Conservation (phyloP, 179 eudicot genomes). For the Heliamphora pulchella region DNA sequence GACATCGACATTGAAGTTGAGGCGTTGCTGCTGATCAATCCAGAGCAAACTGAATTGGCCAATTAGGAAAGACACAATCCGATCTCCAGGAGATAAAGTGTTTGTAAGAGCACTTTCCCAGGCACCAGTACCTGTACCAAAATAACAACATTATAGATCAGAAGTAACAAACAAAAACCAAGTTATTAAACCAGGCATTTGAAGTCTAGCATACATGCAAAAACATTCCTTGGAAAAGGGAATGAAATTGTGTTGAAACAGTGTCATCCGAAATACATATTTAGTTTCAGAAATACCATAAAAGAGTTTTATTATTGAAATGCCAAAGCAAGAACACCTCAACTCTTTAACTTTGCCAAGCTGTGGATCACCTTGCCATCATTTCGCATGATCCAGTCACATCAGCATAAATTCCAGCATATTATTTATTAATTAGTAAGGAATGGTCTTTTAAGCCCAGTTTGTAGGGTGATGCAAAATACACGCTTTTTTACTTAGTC, state of each 20-base stretch:
- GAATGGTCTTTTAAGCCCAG: not conserved
- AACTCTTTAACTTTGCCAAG: not conserved
- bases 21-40: conserved; percentile 97
- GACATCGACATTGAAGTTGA: conserved; percentile 83
- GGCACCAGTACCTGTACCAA: conserved; percentile 84
- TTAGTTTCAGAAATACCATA: not conserved
- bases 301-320: not conserved
- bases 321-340: no score
- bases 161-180: not conserved
- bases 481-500: no score
- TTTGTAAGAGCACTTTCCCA: conserved; percentile 99
- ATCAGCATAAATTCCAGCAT: not conserved
- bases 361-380: not conserved
- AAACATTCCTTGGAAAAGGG: not conserved
- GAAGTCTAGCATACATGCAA: not conserved
- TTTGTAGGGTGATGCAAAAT: no score
- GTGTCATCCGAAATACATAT: not conserved
- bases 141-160: not conserved
- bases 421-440: not conserved
- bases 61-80: conserved; percentile 74
- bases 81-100: conserved; percentile 92
- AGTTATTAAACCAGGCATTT: not conserved
- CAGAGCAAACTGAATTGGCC: conserved; percentile 98
- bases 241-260: not conserved
- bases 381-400: not conserved